phyloP scores from a whole-genome alignment of 352 stramenopile genomes.

The Phytophthora sojae region DNA sequence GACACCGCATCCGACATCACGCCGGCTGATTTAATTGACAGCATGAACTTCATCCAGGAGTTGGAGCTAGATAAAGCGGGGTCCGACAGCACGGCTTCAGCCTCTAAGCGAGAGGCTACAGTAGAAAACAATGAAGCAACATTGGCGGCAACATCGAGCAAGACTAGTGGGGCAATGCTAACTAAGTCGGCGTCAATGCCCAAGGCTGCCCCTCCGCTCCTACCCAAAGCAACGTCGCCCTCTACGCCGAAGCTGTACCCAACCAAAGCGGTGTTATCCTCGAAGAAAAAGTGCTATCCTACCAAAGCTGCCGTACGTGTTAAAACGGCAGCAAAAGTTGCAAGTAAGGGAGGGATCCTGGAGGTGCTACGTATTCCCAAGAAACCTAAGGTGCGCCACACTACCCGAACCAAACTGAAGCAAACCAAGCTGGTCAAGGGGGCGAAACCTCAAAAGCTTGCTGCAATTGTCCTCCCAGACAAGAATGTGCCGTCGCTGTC shows the following conservation, averaged over 20 bases:
- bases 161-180: neutral
- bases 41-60: neutral
- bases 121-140: neutral
- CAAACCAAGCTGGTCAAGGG: neutral
- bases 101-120: neutral
- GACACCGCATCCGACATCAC: neutral
- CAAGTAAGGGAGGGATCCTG: neutral
- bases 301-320: neutral
- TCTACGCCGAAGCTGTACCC: neutral
- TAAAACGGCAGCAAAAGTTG: neutral
- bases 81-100: neutral
- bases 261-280: neutral
- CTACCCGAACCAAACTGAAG: neutral
- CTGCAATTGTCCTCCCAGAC: neutral
- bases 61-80: neutral
- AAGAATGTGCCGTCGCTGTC: neutral
- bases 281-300: neutral
- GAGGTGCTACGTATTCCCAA: neutral
- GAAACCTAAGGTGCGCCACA: neutral
- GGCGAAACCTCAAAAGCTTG: neutral
- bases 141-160: neutral
- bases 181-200: neutral
- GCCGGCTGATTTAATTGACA: neutral
- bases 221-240: neutral
- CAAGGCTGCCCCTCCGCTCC: neutral